Evolutionary conservation across 208 protist species (phyloP).

Genomic region (Angomonas deanei): DNA sequence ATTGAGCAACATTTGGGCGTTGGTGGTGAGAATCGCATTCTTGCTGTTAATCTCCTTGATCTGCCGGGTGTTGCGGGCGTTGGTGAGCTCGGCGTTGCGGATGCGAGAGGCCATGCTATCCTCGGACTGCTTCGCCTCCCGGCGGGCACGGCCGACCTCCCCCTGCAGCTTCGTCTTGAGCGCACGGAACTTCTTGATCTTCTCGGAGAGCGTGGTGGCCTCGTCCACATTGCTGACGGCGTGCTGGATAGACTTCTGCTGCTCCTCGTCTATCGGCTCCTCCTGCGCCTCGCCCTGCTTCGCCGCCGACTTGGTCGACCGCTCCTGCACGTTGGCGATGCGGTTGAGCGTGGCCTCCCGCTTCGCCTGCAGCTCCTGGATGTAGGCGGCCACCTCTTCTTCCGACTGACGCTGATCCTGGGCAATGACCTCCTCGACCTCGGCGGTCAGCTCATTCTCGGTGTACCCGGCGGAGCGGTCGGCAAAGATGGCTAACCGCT

Average conservation of each 20-base stretch:
- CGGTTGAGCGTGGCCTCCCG: constrained; percentile 37
- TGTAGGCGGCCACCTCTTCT: constrained; percentile 63
- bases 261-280: constrained; percentile 20
- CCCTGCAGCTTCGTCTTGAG: constrained; percentile 60
- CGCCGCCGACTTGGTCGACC: constrained; percentile 15
- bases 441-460: constrained; percentile 35
- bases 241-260: constrained; percentile 32
- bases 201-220: constrained; percentile 23
- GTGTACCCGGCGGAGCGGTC: constrained; percentile 26
- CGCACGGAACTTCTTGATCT: constrained; percentile 53
- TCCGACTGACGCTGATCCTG: constrained; percentile 52
- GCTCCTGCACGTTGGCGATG: constrained; percentile 30
- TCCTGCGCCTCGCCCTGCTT: constrained; percentile 11
- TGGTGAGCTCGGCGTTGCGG: constrained; percentile 39
- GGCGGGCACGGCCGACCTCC: constrained; percentile 43
- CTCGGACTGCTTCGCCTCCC: constrained; percentile 27
- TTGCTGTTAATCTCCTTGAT: constrained; percentile 56
- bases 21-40: constrained; percentile 67
- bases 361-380: constrained; percentile 54
- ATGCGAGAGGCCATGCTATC: constrained; percentile 35
- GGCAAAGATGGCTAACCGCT: constrained; percentile 63
- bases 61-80: constrained; percentile 51
- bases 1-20: constrained; percentile 53
- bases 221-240: constrained; percentile 31
- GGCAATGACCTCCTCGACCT: constrained; percentile 46